phyloP scores from a whole-genome alignment of 768 basidiomycete genomes.

The Lactarius vividus region DNA sequence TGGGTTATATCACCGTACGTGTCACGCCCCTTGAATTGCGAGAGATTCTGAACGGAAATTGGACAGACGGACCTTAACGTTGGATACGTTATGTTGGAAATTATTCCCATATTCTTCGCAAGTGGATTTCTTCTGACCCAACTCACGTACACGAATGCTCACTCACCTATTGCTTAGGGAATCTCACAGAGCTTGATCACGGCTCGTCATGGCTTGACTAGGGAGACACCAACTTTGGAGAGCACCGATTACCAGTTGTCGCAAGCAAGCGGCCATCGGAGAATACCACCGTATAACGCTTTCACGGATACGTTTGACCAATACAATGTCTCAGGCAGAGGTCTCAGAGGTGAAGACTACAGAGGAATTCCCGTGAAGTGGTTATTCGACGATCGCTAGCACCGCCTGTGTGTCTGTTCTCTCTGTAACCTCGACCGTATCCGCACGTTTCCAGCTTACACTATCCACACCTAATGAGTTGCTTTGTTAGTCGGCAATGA shows the following conservation, averaged over 20 bases:
- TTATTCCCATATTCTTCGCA: conserved; percentile 23
- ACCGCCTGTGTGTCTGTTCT: neutral
- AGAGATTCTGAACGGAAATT: neutral
- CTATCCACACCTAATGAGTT: neutral
- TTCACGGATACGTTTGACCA: neutral
- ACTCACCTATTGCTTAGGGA: conserved; percentile 20
- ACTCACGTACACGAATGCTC: neutral
- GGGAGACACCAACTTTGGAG: neutral
- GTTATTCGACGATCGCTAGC: neutral
- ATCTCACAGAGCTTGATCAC: conserved; percentile 33
- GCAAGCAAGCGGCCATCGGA: neutral
- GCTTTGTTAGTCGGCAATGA: neutral
- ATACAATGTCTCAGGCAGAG: neutral
- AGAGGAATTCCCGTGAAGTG: neutral
- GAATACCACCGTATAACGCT: too few relatives aligned
- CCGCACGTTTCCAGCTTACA: neutral
- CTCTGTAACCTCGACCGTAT: neutral
- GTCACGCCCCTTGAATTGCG: neutral
- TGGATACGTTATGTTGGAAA: conserved; percentile 6
- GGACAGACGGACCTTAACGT: neutral
- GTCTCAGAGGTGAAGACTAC: neutral
- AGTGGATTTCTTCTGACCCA: neutral
- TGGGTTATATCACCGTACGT: conserved; percentile 27
- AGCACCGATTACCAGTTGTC: neutral
- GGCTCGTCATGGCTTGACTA: conserved; percentile 27